Evolutionary conservation across 176 grass and related monocot species (phyloP), one percentile per base, ranked within the genome.

Genomic region (Tuctoria greenei): DNA sequence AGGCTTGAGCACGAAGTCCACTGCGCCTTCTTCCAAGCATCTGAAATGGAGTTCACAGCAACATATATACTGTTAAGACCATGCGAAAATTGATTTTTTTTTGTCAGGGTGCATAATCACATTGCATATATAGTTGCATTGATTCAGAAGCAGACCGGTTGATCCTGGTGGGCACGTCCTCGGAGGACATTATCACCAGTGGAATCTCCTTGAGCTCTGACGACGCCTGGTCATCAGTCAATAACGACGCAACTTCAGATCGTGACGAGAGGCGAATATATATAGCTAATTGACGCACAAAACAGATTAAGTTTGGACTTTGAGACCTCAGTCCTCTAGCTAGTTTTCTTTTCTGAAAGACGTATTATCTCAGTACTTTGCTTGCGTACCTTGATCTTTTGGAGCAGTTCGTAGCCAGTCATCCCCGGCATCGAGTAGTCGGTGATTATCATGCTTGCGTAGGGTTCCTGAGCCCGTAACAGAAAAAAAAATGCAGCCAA

Each of bases 361-460:
- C 6, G 7, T 7, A n/a, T 52, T 7, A n/a, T 52, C 18, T 47
- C 45, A 17, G 47, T 31, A 3, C 31, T 31, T 31, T 31, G 31
- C 15, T 18, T 50, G 2, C 24, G 17, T 37, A 95, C 95, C 95
- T 98, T 98, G 61, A 98, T 76, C 74, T 86, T 94, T 82, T 92
- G 94, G 47, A 98, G 95, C 31, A 98, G 95, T 31, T 98, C 91
- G 24, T 88, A 94, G 2, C 95, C 95, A 8, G 95, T 98, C 95
- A 98, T 98, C 76, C 90, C 95, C 27, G 95, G 95, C 95, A 98
- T 98, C 54, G 86, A 95, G 63, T 98, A 98, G 77, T 98, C 95
- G 0, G 95, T 98, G 21, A 98, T 95, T 35, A 98, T 98, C 91
- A 98, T 90, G 62, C 84, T 92, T 27, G 94, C 95, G 57, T 98